These are phyloP conservation scores for Lecanicillium sp. DNA, from an alignment of 2,329 filamentous ascomycete species.

Conservation along the genomic window DNA sequence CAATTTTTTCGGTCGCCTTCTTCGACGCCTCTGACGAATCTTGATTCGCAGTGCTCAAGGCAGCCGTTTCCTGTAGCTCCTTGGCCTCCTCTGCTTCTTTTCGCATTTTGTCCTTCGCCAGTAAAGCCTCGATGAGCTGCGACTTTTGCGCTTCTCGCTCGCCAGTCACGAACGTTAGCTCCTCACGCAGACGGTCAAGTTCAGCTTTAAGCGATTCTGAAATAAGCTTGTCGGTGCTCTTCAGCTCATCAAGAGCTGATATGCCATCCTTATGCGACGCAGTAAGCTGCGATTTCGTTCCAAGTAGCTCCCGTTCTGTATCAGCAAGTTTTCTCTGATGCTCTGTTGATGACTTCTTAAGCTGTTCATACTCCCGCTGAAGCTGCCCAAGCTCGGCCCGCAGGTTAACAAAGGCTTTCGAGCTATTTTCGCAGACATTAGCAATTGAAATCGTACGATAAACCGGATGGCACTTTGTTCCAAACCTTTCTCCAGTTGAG, in stretches of 20 bases:
- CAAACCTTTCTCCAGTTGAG: constrained; percentile 48
- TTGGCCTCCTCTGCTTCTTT: constrained; percentile 42
- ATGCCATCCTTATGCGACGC: constrained; percentile 46
- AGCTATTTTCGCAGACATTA: constrained; percentile 34
- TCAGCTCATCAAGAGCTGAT: constrained; percentile 48
- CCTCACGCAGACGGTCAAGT: constrained; percentile 44
- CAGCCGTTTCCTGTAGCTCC: constrained; percentile 30
- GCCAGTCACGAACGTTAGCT: constrained; percentile 37
- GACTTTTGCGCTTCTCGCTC: constrained; percentile 50
- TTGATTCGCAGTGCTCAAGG: constrained; percentile 24
- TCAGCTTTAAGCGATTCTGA: constrained; percentile 50
- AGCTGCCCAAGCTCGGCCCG: constrained; percentile 37
- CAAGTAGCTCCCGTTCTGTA: constrained; percentile 46
- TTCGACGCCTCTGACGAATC: constrained; percentile 26
- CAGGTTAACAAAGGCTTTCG: constrained; percentile 43
- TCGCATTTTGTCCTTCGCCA: constrained; percentile 52
- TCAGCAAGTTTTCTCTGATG: constrained; percentile 43
- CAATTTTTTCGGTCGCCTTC: constrained; percentile 44
- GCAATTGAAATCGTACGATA: constrained; percentile 9
- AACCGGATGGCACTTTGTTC: constrained; percentile 26
- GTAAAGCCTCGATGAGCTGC: constrained; percentile 50
- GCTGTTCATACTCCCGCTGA: constrained; percentile 38
- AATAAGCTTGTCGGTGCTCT: constrained; percentile 50
- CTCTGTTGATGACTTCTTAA: constrained; percentile 31
- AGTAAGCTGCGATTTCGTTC: constrained; percentile 43